Base-by-base conservation (phyloP, 306 rosid genomes). In the Vigna mungo region DNA sequence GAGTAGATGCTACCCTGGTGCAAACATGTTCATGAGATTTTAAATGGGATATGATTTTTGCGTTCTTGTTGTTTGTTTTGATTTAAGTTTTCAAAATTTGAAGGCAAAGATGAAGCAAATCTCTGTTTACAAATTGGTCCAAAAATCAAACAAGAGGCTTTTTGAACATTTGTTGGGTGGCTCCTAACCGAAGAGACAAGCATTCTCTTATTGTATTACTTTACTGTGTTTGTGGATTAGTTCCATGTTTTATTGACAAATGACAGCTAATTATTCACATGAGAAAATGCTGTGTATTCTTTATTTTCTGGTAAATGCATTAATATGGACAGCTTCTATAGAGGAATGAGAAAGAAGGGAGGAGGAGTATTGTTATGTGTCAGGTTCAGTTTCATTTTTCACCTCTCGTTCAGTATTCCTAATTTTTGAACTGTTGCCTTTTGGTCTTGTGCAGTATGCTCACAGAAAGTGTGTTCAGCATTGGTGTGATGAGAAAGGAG, bases 401-500 rank as follows among this genome's bases (percentile, higher is more conserved):
- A 13, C 69, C 10, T 61, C 49, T 74, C 18, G n/a, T 59, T 78
- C 53, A 2, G 59, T 76, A 20, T 56, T 79, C 32, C 41, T 56
- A 44, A 64, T 61, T 32, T 15, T 71, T 64, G 30, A 58, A 80
- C 70, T 69, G 43, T 59, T 75, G 25, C 2, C 47, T 18, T 78
- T 34, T 61, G 60, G 25, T 64, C 77, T 76, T 72, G 49, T 12
- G 67, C 91, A 94, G 98, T 94, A 82, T 88, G 98, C 98, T 41
- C 98, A 94, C 86, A 86, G 98, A 70, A 94, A 94, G 84, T 94
- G 98, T 48, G 97, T 94, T 63, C 98, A 94, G 87, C 95, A 88
- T 81, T 94, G 98, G 98, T 94, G 98, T 83, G 83, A 94, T 79
- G 98, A 94, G 88, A 94, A 94, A 88, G 98, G 98, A 55, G 98